Evolutionary conservation across 208 protist genomes (phyloP).

Genomic region (Wallacemonas sp.): DNA sequence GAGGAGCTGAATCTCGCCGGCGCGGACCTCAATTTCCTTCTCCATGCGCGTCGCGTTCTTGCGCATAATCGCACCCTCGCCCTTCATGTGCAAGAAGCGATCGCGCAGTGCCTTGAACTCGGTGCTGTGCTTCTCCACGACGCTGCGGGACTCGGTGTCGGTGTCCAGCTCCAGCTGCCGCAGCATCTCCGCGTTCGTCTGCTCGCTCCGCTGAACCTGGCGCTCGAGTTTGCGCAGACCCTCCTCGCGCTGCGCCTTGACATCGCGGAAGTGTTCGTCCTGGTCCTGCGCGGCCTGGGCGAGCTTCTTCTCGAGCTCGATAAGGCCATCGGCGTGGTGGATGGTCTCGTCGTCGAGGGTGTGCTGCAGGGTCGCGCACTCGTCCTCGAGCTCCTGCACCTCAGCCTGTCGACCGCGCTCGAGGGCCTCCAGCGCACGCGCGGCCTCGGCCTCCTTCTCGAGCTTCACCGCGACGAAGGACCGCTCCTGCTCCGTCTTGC

Average conservation of each 20-base stretch:
- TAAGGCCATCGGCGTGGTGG: constrained; percentile 36
- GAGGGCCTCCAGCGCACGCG: constrained; percentile 59
- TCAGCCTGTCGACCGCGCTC: constrained; percentile 88
- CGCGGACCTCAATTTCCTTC: constrained; percentile 91
- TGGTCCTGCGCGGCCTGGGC: constrained; percentile 47
- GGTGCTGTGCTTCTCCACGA: constrained; percentile 74
- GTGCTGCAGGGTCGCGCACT: constrained; percentile 61
- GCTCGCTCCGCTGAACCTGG: constrained; percentile 65
- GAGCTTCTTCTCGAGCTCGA: constrained; percentile 37
- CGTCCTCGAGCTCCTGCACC: constrained; percentile 85
- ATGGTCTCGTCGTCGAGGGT: constrained; percentile 67
- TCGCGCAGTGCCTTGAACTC: constrained; percentile 82
- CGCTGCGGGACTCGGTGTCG: constrained; percentile 91
- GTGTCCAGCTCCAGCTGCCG: constrained; percentile 94
- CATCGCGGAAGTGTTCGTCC: constrained; percentile 83
- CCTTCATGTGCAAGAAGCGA: constrained; percentile 92
- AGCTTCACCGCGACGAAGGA: constrained; percentile 89
- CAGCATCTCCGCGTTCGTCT: constrained; percentile 86
- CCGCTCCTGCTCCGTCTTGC: constrained; percentile 92
- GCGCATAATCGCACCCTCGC: constrained; percentile 93
- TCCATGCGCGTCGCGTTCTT: constrained; percentile 92
- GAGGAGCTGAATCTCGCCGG: constrained; percentile 69
- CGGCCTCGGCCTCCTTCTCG: constrained; percentile 78
- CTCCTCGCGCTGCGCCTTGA: constrained; percentile 64
- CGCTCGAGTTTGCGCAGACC: constrained; percentile 58